Conservation (phyloP, 306 rosid species). For the Macrotyloma uniflorum region DNA sequence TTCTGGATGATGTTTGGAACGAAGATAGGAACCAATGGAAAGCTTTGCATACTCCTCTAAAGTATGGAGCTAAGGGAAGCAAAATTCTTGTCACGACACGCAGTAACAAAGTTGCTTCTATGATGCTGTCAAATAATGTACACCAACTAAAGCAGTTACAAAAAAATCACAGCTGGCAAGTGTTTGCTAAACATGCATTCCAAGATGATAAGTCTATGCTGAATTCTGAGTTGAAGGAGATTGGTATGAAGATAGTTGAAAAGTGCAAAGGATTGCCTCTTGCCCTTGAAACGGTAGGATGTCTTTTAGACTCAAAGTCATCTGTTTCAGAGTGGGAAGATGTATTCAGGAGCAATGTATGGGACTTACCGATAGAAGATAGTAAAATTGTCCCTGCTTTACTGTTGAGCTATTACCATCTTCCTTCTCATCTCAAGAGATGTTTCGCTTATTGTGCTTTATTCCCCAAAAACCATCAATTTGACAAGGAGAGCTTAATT, state of each 20-base stretch:
- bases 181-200: conserved; percentile 4
- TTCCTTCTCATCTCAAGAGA: conserved; percentile 17
- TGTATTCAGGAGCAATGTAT: neutral
- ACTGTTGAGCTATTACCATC: conserved; percentile 21
- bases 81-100: neutral
- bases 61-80: neutral
- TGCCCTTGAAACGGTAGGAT: neutral
- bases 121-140: neutral
- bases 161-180: neutral
- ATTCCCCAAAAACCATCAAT: neutral
- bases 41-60: neutral
- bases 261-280: neutral
- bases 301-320: neutral
- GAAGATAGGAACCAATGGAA: neutral
- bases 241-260: neutral
- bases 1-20: neutral
- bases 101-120: neutral
- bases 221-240: neutral
- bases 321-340: neutral
- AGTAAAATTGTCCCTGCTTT: conserved; percentile 13
- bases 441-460: conserved; percentile 10
- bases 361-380: neutral
- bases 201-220: neutral
- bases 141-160: neutral
- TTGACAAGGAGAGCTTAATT: neutral